Base-by-base conservation (phyloP, 352 stramenopile genomes). In the Elongisporangium anandrum region DNA sequence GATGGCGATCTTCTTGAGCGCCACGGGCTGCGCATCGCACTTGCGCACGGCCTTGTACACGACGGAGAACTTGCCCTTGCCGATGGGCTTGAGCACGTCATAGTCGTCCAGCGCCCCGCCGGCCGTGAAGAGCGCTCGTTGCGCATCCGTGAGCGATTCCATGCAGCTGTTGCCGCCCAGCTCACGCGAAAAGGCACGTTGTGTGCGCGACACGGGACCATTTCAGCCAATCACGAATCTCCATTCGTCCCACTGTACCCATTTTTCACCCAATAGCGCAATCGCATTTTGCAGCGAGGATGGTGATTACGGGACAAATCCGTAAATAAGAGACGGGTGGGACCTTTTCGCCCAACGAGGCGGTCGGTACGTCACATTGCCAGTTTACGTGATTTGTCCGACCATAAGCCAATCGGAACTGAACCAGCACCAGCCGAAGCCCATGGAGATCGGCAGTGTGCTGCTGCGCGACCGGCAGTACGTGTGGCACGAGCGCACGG, bases 1-100 rank as follows among this genome's bases (percentile, higher is more conserved):
- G 59, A 97, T 94, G 49, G 75, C 78, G 60, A 98, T 97, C 65
- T 97, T 94, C 79, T 98, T 98, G 54, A 98, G 79, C 45, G 94
- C 94, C 17, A 97, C 91, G 1, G 77, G 57, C 61, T 86, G 72
- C 6, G 56, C 82, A 57, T 97, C 86, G 17, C 62, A 48, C 19
- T 66, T 75, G n/a, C 81, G 77, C 54, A 72, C 86, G 22, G 92
- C 90, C 56, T 92, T 93, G 69, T 89, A 97, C 21, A 98, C 92
- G 45, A 97, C 75, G 5, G 90, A 95, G 68, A 98, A 98, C 68
- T 98, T 97, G 51, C 91, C 92, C 60, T 97, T 97, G 29, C 88
- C 92, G 41, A 98, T 95, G 21, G 84, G 88, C 60, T 90, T 88
- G n/a, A 91, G 65, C 72, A 93, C 85, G 8, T 92, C 81, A 39